These are phyloP conservation scores for Aureobasidium uvarum DNA, from an alignment of 2,329 filamentous ascomycete species.

Conservation along the genomic window DNA sequence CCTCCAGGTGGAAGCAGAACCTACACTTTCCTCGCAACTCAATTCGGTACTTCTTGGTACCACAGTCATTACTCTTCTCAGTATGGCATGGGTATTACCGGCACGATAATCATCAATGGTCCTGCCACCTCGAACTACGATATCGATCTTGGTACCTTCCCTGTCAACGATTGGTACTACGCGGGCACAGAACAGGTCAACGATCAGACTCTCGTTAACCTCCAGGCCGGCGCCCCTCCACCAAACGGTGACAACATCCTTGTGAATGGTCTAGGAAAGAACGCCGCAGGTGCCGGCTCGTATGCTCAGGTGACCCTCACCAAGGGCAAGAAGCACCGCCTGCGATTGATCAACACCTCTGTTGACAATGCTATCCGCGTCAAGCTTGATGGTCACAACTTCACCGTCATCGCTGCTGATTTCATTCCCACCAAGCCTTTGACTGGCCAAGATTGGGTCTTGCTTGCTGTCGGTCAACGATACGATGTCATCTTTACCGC, in stretches of 20 bases:
- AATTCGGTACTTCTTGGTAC: constrained; percentile 47
- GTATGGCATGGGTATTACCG: constrained; percentile 46
- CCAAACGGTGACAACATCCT: constrained; percentile 48
- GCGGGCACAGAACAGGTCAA: constrained; percentile 33
- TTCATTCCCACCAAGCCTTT: constrained; percentile 39
- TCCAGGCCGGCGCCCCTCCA: no score
- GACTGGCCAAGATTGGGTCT: constrained; percentile 35
- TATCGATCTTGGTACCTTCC: constrained; percentile 36
- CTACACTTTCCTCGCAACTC: constrained; percentile 56
- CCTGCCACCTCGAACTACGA: constrained; percentile 46
- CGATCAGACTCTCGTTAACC: constrained; percentile 36
- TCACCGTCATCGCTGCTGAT: constrained; percentile 41
- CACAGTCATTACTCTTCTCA: constrained; percentile 46
- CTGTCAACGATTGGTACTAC: constrained; percentile 38
- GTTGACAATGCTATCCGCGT: constrained; percentile 47
- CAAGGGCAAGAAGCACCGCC: constrained; percentile 44
- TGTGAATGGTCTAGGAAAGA: constrained; percentile 43
- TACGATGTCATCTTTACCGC: constrained; percentile 50
- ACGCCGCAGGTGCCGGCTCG: constrained; percentile 34
- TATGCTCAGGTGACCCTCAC: constrained; percentile 33
- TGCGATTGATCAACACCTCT: constrained; percentile 49
- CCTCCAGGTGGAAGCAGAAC: constrained; percentile 52
- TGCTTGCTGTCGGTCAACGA: constrained; percentile 47
- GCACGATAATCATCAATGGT: constrained; percentile 45
- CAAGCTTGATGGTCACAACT: constrained; percentile 38